Percentiles rank a stretch among this genome's conserved stretches.
These are phyloP conservation scores for Paraconiothyrium sp. DNA, from an alignment of 2,329 filamentous ascomycete species.

Conservation along the genomic window DNA sequence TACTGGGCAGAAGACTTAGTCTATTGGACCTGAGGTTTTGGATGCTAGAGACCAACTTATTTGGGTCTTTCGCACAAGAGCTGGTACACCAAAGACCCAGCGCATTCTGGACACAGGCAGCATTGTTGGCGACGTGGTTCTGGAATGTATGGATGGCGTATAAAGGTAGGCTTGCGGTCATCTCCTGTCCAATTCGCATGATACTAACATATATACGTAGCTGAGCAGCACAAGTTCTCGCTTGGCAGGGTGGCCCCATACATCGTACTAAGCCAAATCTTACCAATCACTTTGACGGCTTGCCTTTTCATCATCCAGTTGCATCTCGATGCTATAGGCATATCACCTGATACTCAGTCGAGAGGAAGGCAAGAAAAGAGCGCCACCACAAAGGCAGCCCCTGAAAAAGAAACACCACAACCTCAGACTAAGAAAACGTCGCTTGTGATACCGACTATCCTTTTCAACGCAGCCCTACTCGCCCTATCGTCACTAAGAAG, in stretches of 20 bases:
- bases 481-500: constrained; percentile 28
- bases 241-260: constrained; percentile 29
- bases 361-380: neutral
- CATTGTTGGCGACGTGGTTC: constrained; percentile 38
- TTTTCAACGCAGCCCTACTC: constrained; percentile 37
- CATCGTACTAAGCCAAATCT: constrained; percentile 39
- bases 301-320: constrained; percentile 40
- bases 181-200: neutral
- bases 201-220: constrained; percentile 22
- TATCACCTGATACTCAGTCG: constrained; percentile 1
- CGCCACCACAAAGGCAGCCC: neutral
- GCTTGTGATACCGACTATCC: constrained; percentile 34
- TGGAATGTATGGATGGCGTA: constrained; percentile 42
- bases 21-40: constrained; percentile 28
- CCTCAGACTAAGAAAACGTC: constrained; percentile 25
- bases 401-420: neutral
- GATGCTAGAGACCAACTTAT: constrained; percentile 41
- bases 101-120: constrained; percentile 37
- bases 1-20: constrained; percentile 7
- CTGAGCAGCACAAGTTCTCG: constrained; percentile 23
- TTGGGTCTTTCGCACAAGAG: constrained; percentile 41
- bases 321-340: constrained; percentile 32
- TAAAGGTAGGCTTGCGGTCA: constrained; percentile 29
- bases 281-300: constrained; percentile 40
- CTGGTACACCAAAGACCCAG: constrained; percentile 36